Conservation (phyloP, 345 rosid species). For the Gossypium stocksii region DNA sequence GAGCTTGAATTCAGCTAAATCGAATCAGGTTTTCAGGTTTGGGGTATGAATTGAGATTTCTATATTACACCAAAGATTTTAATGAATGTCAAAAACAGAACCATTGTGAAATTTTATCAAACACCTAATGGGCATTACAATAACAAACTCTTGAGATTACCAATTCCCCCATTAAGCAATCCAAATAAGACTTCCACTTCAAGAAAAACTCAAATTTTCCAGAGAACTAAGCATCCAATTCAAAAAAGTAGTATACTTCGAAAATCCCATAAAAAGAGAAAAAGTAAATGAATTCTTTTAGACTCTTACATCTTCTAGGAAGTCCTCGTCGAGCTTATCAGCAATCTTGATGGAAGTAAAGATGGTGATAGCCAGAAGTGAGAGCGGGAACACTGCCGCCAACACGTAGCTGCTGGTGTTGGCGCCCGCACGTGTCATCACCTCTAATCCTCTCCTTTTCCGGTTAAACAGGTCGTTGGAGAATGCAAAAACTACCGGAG, state of each 20-base stretch:
- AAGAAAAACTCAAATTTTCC: background rate
- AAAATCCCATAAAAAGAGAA: background rate
- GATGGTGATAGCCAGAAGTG: constrained; percentile 64
- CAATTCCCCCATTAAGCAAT: background rate
- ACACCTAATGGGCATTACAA: background rate
- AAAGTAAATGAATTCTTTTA: background rate
- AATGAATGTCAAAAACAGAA: background rate
- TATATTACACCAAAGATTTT: too few species aligned
- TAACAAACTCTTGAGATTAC: background rate
- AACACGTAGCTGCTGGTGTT: constrained; percentile 51
- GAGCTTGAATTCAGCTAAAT: too few species aligned
- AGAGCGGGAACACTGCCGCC: constrained; percentile 62
- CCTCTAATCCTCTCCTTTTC: constrained; percentile 29
- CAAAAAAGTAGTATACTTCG: background rate
- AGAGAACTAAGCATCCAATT: background rate
- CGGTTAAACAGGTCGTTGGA: constrained; percentile 15
- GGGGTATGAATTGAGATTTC: too few species aligned
- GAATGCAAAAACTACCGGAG: constrained; percentile 16
- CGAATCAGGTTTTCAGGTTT: too few species aligned
- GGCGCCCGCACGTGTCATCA: constrained; percentile 65
- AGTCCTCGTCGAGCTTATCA: constrained; percentile 66
- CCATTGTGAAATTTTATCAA: constrained; percentile 9
- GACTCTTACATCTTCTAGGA: constrained; percentile 60
- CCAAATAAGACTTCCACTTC: background rate
- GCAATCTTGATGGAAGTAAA: constrained; percentile 58